These are phyloP conservation scores for Delonix regia DNA, from an alignment of 306 rosid genomes.

Conservation along the genomic window DNA sequence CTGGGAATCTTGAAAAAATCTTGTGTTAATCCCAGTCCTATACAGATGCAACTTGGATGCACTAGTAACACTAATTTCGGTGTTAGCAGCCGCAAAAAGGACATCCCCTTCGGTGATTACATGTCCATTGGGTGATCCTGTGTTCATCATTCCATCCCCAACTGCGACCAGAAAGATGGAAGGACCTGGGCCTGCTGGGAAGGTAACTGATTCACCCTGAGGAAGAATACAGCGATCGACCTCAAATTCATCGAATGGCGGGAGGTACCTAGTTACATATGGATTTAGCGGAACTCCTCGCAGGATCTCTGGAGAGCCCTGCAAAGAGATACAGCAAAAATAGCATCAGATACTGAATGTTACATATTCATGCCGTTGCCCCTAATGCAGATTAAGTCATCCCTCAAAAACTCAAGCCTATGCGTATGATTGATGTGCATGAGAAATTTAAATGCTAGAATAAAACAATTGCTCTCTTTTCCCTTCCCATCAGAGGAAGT, in stretches of 20 bases:
- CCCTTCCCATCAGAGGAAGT: background rate
- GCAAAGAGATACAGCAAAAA: background rate
- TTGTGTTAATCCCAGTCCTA: constrained; percentile 67
- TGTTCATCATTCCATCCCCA: constrained; percentile 59
- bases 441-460: background rate
- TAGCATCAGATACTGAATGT: background rate
- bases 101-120: constrained; percentile 59
- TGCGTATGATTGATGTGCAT: background rate
- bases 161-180: constrained; percentile 54
- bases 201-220: constrained; percentile 40
- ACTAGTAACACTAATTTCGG: constrained; percentile 48
- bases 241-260: constrained; percentile 85
- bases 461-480: background rate
- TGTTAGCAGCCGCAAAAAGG: constrained; percentile 62
- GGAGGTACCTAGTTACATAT: constrained; percentile 56
- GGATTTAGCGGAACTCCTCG: constrained; percentile 52
- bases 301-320: constrained; percentile 73
- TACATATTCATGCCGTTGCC: background rate
- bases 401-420: background rate
- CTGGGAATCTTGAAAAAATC: constrained; percentile 44
- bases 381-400: background rate
- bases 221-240: constrained; percentile 67
- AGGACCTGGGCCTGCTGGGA: constrained; percentile 66
- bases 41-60: constrained; percentile 57
- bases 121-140: constrained; percentile 33